phyloP scores from a whole-genome alignment of 768 basidiomycete species.

The Leccinellum luteum region DNA sequence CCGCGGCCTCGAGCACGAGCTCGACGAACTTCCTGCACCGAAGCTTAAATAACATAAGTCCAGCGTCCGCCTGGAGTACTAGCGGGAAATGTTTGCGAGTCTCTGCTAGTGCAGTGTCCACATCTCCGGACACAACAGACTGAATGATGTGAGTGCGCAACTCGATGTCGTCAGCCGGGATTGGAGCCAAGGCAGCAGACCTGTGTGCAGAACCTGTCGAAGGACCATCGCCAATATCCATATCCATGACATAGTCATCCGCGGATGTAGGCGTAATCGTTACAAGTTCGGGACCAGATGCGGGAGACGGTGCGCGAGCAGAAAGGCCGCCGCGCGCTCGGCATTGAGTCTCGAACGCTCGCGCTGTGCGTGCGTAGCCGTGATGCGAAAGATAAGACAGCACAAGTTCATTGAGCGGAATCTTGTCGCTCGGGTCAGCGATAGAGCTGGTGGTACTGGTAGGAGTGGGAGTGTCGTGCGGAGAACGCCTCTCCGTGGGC shows the following conservation, averaged over 20 bases:
- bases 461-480: constrained; percentile 7
- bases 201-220: constrained; percentile 10
- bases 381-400: constrained; percentile 80
- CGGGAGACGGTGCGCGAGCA: constrained; percentile 1
- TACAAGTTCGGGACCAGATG: constrained; percentile 1
- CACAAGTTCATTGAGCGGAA: constrained; percentile 69
- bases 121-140: constrained; percentile 64
- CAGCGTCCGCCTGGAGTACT: constrained; percentile 65
- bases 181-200: constrained; percentile 10
- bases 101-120: constrained; percentile 63
- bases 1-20: constrained; percentile 68
- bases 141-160: constrained; percentile 69
- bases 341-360: constrained; percentile 60
- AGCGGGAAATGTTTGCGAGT: constrained; percentile 55
- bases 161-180: constrained; percentile 54
- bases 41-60: constrained; percentile 76
- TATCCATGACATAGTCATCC: constrained; percentile 47
- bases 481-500: constrained; percentile 24
- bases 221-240: constrained; percentile 35
- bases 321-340: constrained; percentile 25
- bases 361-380: constrained; percentile 73
- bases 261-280: constrained; percentile 10
- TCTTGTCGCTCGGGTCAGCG: constrained; percentile 51
- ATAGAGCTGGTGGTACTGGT: constrained; percentile 1
- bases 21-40: constrained; percentile 86